Base-by-base conservation (phyloP, 441 rosid genomes). In the Pelargonium australe region DNA sequence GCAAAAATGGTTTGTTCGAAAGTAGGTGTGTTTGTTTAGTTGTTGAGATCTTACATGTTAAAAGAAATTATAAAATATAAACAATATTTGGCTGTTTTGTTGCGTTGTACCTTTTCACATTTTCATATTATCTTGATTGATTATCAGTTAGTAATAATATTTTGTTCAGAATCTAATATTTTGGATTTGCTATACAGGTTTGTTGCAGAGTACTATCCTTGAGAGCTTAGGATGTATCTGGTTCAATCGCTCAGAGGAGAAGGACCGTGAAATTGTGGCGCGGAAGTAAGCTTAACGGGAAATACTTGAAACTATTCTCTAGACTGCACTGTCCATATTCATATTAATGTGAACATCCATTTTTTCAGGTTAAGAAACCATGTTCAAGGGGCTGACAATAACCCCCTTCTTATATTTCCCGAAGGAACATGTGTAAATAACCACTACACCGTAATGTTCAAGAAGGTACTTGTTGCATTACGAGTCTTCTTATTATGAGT, bases 321-420 rank as follows among this genome's bases (percentile, higher is more conserved):
- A 3, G 1, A 55, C n/a, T 45, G 47, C 37, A 20, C 3, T 78
- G 16, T 68, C 72, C 19, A 6, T 74, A 60, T 70, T 41, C 58
- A 69, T 68, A 53, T 69, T 73, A 66, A 68, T 67, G 34, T 57
- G 47, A 68, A 68, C 68, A 37, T 37, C 20, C 73, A 2, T 60
- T 53, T 75, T 23, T 83, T 81, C 95, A 95, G 97, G 87, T 84
- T 90, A 81, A 83, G 96, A 79, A 87, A 92, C 44, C 98, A 92
- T 82, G 88, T 90, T 61, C 93, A 82, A 82, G 97, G 93, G 64
- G 77, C 80, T 75, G 98, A 87, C 79, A 95, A 84, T 76, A 92
- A 95, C 72, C 99, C 99, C 77, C 93, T 95, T 81, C 99, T 92
- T 71, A 90, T 95, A 83, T 95, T 95, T 86, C 98, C 99, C 9